Evolutionary conservation across 306 rosid genomes (phyloP).

Genomic region (Begonia masoniana): DNA sequence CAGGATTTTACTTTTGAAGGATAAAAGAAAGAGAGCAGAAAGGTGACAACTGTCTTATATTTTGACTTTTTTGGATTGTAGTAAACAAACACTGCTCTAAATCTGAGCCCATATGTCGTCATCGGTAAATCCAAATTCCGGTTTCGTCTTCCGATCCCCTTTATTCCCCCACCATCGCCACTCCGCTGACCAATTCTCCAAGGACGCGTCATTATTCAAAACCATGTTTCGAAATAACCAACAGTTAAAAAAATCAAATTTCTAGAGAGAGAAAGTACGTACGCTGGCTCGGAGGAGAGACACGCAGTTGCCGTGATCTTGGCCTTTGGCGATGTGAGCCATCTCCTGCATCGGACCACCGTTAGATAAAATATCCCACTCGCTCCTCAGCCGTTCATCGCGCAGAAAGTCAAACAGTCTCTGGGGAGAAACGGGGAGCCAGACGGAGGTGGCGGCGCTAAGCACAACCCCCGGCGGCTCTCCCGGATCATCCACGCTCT

Average conservation of each 20-base stretch:
- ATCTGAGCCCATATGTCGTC: slow-evolving; percentile 16
- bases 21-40: not conserved
- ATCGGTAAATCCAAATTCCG: slow-evolving; percentile 42
- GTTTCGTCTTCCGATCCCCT: slow-evolving; percentile 20
- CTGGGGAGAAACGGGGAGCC: slow-evolving; percentile 68
- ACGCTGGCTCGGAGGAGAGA: slow-evolving; percentile 83
- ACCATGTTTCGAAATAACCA: not conserved
- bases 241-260: not conserved
- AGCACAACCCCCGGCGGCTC: slow-evolving; percentile 92
- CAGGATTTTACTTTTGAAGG: not conserved
- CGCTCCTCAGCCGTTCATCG: slow-evolving; percentile 71
- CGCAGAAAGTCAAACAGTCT: slow-evolving; percentile 72
- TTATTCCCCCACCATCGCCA: slow-evolving; percentile 9
- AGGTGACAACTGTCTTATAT: slow-evolving; percentile 23
- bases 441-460: slow-evolving; percentile 91
- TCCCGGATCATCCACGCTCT: slow-evolving; percentile 81
- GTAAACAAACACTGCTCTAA: slow-evolving; percentile 25
- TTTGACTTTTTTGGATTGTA: slow-evolving; percentile 42
- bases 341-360: slow-evolving; percentile 99
- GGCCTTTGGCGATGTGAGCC: slow-evolving; percentile 93
- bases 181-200: not conserved
- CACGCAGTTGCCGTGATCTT: slow-evolving; percentile 77
- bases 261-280: not conserved
- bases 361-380: slow-evolving; percentile 93
- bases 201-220: slow-evolving; percentile 17